A percentile compares a stretch with the other conserved stretches of the same genome.
These are phyloP conservation scores for Rubroshorea leprosula DNA, from an alignment of 345 rosid species.

Conservation along the genomic window DNA sequence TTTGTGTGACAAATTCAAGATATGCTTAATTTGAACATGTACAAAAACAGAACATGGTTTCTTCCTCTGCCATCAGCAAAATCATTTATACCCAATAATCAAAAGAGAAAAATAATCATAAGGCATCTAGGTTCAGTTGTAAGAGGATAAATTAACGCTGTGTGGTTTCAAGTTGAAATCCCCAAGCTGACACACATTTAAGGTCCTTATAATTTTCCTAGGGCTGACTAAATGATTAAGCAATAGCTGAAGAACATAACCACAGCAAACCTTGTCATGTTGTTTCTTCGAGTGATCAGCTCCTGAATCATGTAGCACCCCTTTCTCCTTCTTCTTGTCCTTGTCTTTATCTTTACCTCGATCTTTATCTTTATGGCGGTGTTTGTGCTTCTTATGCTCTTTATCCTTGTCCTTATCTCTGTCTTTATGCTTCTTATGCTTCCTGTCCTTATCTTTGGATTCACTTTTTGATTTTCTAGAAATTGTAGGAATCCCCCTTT, in stretches of 20 bases:
- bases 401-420: slow-evolving; percentile 72
- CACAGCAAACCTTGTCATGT: no score
- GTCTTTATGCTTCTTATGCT: slow-evolving; percentile 76
- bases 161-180: no score
- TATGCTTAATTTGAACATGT: not conserved
- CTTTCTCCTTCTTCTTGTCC: no score
- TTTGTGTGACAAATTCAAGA: not conserved
- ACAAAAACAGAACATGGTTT: not conserved
- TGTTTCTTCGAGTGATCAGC: no score
- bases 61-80: not conserved
- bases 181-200: no score
- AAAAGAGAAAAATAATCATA: no score
- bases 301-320: no score
- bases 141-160: no score
- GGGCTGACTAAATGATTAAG: no score
- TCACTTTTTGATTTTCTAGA: slow-evolving; percentile 60
- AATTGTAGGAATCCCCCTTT: slow-evolving; percentile 68
- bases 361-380: slow-evolving; percentile 56
- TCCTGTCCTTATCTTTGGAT: slow-evolving; percentile 73
- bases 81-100: not conserved
- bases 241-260: no score
- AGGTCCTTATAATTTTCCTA: no score
- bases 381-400: slow-evolving; percentile 85
- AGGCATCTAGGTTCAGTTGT: no score
- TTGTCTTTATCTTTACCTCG: slow-evolving; percentile 65